Evolutionary conservation across 2,329 filamentous ascomycete genomes (phyloP).

Genomic region (Fusarium napiforme): DNA sequence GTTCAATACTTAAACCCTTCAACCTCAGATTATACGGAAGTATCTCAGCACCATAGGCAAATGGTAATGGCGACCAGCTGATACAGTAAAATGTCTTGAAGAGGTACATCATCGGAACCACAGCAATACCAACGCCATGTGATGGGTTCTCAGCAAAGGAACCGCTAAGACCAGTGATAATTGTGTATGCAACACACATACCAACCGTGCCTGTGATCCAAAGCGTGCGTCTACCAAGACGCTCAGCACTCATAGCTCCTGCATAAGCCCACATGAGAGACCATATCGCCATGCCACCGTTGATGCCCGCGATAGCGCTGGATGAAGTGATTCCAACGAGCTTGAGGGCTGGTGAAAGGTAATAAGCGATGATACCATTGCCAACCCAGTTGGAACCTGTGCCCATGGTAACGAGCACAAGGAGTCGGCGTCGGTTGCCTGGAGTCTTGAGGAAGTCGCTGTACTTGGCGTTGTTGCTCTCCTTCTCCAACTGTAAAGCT

Average conservation of each 20-base stretch:
- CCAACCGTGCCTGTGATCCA: constrained; percentile 26
- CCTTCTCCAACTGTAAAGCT: constrained; percentile 67
- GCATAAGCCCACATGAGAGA: constrained; percentile 22
- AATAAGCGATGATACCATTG: constrained; percentile 72
- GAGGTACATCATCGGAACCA: constrained; percentile 29
- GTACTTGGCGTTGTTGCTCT: constrained; percentile 62
- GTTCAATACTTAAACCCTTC: constrained; percentile 41
- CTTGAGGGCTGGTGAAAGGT: constrained; percentile 64
- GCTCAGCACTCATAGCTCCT: constrained; percentile 26
- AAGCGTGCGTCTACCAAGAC: constrained; percentile 20
- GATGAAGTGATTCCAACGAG: constrained; percentile 24
- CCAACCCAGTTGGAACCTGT: constrained; percentile 73
- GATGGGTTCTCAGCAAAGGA: constrained; percentile 22
- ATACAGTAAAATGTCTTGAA: constrained; percentile 40
- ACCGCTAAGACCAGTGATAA: constrained; percentile 11
- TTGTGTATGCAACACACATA: constrained; percentile 15
- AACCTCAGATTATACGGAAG: constrained; percentile 42
- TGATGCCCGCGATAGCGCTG: constrained; percentile 21
- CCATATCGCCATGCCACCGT: constrained; percentile 36
- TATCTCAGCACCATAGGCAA: constrained; percentile 43
- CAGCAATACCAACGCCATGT: constrained; percentile 15
- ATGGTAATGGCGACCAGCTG: constrained; percentile 42
- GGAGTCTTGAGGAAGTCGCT: constrained; percentile 68
- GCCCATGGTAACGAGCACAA: constrained; percentile 69
- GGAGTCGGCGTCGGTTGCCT: constrained; percentile 71